Base-by-base conservation (phyloP, 805 yeast species). In the Torulaspora franciscae region DNA sequence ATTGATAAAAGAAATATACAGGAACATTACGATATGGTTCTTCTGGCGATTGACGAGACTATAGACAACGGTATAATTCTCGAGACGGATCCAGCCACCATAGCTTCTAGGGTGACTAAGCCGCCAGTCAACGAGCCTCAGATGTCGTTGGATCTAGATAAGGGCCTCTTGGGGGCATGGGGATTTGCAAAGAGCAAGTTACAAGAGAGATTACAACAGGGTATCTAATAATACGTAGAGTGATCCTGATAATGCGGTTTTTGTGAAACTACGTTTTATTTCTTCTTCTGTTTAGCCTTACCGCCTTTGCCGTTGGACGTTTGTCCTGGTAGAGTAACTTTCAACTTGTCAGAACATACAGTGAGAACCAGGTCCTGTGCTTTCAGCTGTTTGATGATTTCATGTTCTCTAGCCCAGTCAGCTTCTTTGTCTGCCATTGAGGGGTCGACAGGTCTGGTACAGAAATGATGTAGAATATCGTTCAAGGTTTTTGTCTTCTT, bases 11-110 rank as follows among this genome's bases (percentile, higher is more conserved):
- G 81, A 53, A 77, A 90, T 3, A 70, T 91, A 37, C 76, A 81
- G 57, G 95, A 86, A 52, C 79, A 83, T 62, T 93, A 83, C 62
- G 99, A 93, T 66, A 74, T 86, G 73, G 83, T 89, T 30, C 73
- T 87, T 35, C 75, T 93, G 64, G 86, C 95, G 3, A 77, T 90
- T 35, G 99, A 93, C 65, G 98, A 93, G 68, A 76, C 95, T 7
- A 73, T 93, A 40, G 99, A 93, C 62, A 95, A 90, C 62, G 99
- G 98, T 32, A 80, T 93, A 51, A 80, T 93, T 45, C 74, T 93
- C 55, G 97, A 93, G 65, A 83, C 89, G 23, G 97, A 93, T 59
- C 81, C 95, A 4, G 79, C 83, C 28, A 80, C 86, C 33, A 85
- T 93, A 55, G 90, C 91, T 2, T 79, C 95, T 11, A 79, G 99